Evolutionary conservation across 1,284 basidiomycete genomes (phyloP).

Genomic region (Fistulinella cinereoalba): DNA sequence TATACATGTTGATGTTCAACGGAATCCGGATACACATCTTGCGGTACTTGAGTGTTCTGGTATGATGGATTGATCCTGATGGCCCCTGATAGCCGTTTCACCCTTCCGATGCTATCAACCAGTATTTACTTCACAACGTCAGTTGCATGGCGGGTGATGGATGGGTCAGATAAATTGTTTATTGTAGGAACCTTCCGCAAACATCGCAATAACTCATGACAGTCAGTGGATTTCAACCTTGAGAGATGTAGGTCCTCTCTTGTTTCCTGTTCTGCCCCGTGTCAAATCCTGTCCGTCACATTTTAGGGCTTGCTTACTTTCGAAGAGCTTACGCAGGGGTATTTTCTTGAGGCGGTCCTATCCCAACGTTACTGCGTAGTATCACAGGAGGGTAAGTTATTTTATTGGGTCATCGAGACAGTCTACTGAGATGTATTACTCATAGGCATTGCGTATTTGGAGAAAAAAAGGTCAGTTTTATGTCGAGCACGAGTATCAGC

Average conservation of each 20-base stretch:
- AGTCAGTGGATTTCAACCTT: conserved; percentile 10
- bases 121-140: conserved; percentile 5
- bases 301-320: not conserved
- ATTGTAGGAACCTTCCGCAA: conserved; percentile 9
- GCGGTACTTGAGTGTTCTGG: not conserved
- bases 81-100: conserved; percentile 5
- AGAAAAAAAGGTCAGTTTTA: not conserved
- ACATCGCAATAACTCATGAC: conserved; percentile 6
- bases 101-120: conserved; percentile 11
- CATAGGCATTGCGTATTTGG: conserved; percentile 3
- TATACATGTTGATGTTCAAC: conserved; percentile 3
- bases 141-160: not conserved
- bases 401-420: not conserved
- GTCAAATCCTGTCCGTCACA: not conserved
- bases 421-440: not conserved
- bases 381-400: not conserved
- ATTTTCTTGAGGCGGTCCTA: not conserved
- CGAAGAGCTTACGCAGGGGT: not conserved
- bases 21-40: not conserved
- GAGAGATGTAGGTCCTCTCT: conserved; percentile 6
- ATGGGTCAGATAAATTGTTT: not conserved
- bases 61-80: not conserved
- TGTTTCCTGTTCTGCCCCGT: not conserved
- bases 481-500: too few species aligned
- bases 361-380: conserved; percentile 1